Conservation (phyloP, 208 protist species). For the Trypanosoma vivax region DNA sequence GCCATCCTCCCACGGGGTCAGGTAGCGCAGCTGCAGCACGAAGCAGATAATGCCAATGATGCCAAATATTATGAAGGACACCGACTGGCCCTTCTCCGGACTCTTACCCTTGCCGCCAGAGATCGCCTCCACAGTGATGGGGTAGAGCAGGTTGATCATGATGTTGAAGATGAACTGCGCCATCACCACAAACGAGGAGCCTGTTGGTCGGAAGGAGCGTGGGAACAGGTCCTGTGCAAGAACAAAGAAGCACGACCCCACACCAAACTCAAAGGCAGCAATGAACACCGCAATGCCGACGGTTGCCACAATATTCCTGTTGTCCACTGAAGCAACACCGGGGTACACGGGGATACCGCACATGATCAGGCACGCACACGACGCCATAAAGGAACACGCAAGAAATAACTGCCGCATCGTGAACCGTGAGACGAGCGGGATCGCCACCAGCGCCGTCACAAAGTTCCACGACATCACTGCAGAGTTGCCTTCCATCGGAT, state of each 20-base stretch:
- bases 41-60: constrained; percentile 58
- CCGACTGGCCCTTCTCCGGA: constrained; percentile 83
- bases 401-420: constrained; percentile 77
- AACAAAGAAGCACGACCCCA: constrained; percentile 78
- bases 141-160: constrained; percentile 85
- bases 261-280: constrained; percentile 58
- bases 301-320: constrained; percentile 64
- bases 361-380: constrained; percentile 62
- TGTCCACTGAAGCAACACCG: constrained; percentile 30
- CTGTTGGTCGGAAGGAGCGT: constrained; percentile 60
- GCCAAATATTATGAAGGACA: constrained; percentile 86
- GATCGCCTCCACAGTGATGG: constrained; percentile 65
- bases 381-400: constrained; percentile 41
- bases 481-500: constrained; percentile 69
- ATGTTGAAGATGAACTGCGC: constrained; percentile 82
- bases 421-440: constrained; percentile 58
- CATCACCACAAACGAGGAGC: constrained; percentile 58
- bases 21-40: constrained; percentile 67
- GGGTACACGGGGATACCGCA: constrained; percentile 79
- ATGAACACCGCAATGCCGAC: constrained; percentile 81
- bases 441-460: constrained; percentile 60
- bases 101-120: constrained; percentile 68
- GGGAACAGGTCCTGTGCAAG: constrained; percentile 83
- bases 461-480: constrained; percentile 86
- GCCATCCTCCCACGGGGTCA: constrained; percentile 45